Evolutionary conservation across 257 asterid genomes (phyloP), one percentile per base, ranked within the genome.

Genomic region (Dorcoceras hygrometricum): DNA sequence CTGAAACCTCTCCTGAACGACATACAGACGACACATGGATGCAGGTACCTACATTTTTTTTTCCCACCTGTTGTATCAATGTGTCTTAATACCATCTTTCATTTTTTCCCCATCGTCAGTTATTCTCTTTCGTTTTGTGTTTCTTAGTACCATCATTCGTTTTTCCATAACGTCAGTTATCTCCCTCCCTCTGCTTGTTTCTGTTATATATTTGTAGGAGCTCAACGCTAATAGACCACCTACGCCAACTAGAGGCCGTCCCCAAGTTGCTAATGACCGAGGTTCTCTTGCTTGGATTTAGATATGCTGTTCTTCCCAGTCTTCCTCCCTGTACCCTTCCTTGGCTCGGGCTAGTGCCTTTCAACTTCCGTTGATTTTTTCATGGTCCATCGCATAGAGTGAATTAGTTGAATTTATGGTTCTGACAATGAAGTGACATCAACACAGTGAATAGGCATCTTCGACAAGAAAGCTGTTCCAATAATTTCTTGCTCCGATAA

Each of bases 171-270:
- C 19, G 5, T 31, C 19, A 1, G 22, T 54, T 53, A 59, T 68
- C 22, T 46, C 7, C 56, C 23, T 25, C 24, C 1, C 31, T 26
- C 24, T 39, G 51, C 27, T 20, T 54, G 22, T 16, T 50, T 55
- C 34, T 48, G 29, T 68, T 68, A 46, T 66, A 67, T 58, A 63
- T 71, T 20, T 59, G 8, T 71, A 94, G 99, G 99, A 94, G 75
- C 96, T 94, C 56, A 94, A 90, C 80, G 98, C 98, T 67, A 91
- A 94, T 72, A 82, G 98, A 23, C 99, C 99, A 11, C 89, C 99
- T 27, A 94, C 99, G 8, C 99, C 99, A 23, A 94, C 99, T 65
- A 81, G 99, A 82, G 97, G 99, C 23, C 97, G 98, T 34, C 98
- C 98, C 70, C 97, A 87, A 83, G 99, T 78, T 67, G 68, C 93